Conservation (phyloP, 257 asterid genomes). For the Solanum piurae region DNA sequence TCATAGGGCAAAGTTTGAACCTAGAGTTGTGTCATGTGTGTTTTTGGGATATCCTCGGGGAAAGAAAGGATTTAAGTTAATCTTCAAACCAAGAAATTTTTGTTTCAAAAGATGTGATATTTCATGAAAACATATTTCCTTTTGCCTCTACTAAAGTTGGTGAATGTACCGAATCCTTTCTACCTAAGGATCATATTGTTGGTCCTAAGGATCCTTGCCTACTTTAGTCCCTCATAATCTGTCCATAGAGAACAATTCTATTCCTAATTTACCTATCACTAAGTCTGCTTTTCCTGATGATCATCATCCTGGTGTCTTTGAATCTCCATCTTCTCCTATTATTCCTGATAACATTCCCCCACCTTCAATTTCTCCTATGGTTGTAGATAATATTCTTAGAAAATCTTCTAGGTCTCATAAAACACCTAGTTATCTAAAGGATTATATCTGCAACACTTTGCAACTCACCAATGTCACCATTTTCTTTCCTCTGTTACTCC, state of each 20-base stretch:
- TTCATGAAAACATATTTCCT: not conserved
- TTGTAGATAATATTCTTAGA: too few relatives aligned
- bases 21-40: not conserved
- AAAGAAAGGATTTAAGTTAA: not conserved
- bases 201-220: too few relatives aligned
- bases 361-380: not conserved
- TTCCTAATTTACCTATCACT: not conserved
- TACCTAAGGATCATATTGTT: not conserved
- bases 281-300: not conserved
- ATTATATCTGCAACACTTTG: not conserved
- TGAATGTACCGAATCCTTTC: not conserved
- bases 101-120: not conserved
- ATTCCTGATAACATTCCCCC: not conserved
- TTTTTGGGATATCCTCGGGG: not conserved
- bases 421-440: not conserved
- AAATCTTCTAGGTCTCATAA: not conserved
- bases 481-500: not conserved
- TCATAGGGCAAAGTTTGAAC: not conserved
- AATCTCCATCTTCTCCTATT: not conserved
- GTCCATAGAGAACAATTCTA: not conserved
- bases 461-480: not conserved
- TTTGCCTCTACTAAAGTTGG: not conserved
- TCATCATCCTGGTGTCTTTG: not conserved
- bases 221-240: too few relatives aligned
- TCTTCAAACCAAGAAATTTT: not conserved